Evolutionary conservation across 164 flowering plant species (phyloP).

Genomic region (Saururus chinensis): DNA sequence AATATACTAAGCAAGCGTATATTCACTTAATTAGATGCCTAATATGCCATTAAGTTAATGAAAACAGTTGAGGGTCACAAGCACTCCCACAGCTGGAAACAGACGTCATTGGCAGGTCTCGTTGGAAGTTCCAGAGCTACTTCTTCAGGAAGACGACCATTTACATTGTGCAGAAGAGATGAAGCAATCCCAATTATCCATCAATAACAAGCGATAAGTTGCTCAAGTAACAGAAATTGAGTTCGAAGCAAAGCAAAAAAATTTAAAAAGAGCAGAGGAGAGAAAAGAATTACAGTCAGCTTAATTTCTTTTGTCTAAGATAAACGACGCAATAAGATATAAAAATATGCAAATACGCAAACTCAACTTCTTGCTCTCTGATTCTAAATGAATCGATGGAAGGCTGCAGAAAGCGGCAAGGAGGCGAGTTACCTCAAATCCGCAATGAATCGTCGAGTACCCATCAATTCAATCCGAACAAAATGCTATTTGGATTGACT

Average conservation of each 20-base stretch:
- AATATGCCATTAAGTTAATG: not conserved
- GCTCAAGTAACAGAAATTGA: not conserved
- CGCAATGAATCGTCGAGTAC: not conserved
- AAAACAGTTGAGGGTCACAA: not conserved
- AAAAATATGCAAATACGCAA: conserved; percentile 9
- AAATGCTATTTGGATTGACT: not conserved
- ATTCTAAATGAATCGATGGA: conserved; percentile 13
- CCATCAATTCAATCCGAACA: not conserved
- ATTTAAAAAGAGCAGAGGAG: not conserved
- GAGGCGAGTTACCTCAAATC: conserved; percentile 11
- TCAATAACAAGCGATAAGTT: no score
- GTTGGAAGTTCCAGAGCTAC: no score
- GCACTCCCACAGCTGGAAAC: no score
- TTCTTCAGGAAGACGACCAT: no score
- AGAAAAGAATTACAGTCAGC: conserved; percentile 15
- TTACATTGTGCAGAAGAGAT: no score
- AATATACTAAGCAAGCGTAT: not conserved
- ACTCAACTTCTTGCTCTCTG: conserved; percentile 1
- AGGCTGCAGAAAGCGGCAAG: no score
- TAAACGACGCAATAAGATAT: not conserved
- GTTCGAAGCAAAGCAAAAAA: not conserved
- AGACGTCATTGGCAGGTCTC: no score
- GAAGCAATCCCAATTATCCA: no score
- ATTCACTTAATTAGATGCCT: not conserved
- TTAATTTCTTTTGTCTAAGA: not conserved